Percentiles rank a stretch among this genome's conserved stretches.
phyloP scores from a whole-genome alignment of 2,329 filamentous ascomycete genomes.

The Xylariaceae sp. region DNA sequence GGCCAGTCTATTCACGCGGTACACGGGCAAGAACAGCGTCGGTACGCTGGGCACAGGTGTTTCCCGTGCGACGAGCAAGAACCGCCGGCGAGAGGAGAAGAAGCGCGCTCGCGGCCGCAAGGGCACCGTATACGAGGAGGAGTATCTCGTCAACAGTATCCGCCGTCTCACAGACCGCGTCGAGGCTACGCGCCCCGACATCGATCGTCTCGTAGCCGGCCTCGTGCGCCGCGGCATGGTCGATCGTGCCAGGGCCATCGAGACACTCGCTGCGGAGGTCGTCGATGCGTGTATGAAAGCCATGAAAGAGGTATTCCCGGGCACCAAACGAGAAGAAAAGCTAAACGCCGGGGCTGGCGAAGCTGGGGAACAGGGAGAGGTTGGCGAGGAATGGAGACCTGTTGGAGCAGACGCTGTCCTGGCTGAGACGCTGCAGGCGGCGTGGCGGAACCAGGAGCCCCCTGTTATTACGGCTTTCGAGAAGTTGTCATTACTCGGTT shows the following conservation, averaged over 20 bases:
- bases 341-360: constrained; percentile 14
- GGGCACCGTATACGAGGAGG: constrained; percentile 95
- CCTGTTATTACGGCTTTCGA: constrained; percentile 48
- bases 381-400: constrained; percentile 33
- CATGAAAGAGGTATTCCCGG: constrained; percentile 65
- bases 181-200: constrained; percentile 67
- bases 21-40: constrained; percentile 67
- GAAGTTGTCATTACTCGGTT: constrained; percentile 49
- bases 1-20: constrained; percentile 88
- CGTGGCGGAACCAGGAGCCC: constrained; percentile 43
- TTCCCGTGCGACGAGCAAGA: constrained; percentile 79
- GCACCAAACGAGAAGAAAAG: constrained; percentile 8
- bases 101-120: constrained; percentile 94
- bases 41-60: constrained; percentile 70
- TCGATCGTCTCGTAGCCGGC: constrained; percentile 69
- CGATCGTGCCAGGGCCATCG: constrained; percentile 76
- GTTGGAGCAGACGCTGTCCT: constrained; percentile 51
- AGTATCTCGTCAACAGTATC: constrained; percentile 89
- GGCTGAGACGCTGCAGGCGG: constrained; percentile 46
- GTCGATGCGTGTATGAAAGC: constrained; percentile 63
- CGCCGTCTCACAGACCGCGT: constrained; percentile 78
- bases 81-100: constrained; percentile 83
- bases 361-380: constrained; percentile 21
- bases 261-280: constrained; percentile 70
- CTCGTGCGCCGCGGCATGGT: constrained; percentile 78